phyloP scores from a whole-genome alignment of 2,329 filamentous ascomycete genomes.

The Drechslerella stenobrocha region DNA sequence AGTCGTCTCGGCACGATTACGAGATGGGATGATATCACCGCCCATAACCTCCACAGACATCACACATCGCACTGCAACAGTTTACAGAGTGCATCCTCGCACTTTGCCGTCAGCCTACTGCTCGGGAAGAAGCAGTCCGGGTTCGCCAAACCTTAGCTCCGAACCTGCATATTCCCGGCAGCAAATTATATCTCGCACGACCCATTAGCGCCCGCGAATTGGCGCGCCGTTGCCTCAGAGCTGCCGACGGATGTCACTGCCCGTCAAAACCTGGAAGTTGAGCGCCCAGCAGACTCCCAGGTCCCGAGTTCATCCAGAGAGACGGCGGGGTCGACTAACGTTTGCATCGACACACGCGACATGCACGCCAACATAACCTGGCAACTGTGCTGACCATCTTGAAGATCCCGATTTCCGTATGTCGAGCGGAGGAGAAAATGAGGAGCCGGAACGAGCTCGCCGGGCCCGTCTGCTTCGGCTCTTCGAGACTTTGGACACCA shows the following conservation, averaged over 20 bases:
- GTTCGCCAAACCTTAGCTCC: too few species aligned
- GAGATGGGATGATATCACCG: constrained; percentile 5
- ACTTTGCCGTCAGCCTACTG: too few species aligned
- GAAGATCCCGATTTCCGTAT: constrained; percentile 10
- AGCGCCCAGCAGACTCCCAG: too few species aligned
- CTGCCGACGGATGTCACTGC: too few species aligned
- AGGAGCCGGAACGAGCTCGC: constrained; percentile 56
- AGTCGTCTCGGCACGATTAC: too few species aligned
- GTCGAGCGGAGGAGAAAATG: constrained; percentile 29
- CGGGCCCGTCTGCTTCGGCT: constrained; percentile 80
- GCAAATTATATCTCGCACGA: too few species aligned
- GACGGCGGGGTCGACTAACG: constrained; percentile 8
- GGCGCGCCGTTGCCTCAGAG: too few species aligned
- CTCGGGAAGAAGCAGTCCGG: too few species aligned
- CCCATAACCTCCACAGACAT: neutral
- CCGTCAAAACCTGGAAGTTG: too few species aligned
- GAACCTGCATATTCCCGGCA: too few species aligned
- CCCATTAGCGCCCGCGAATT: too few species aligned
- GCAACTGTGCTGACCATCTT: neutral
- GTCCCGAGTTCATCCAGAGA: too few species aligned
- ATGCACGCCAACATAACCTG: constrained; percentile 32
- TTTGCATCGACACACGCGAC: constrained; percentile 29
- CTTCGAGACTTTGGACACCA: constrained; percentile 80
- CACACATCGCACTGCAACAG: neutral
- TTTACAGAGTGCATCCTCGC: neutral